A percentile compares a stretch with the other conserved stretches of the same genome.
These are phyloP conservation scores for Yarrowia sp. DNA, from an alignment of 805 yeast genomes.

Conservation along the genomic window DNA sequence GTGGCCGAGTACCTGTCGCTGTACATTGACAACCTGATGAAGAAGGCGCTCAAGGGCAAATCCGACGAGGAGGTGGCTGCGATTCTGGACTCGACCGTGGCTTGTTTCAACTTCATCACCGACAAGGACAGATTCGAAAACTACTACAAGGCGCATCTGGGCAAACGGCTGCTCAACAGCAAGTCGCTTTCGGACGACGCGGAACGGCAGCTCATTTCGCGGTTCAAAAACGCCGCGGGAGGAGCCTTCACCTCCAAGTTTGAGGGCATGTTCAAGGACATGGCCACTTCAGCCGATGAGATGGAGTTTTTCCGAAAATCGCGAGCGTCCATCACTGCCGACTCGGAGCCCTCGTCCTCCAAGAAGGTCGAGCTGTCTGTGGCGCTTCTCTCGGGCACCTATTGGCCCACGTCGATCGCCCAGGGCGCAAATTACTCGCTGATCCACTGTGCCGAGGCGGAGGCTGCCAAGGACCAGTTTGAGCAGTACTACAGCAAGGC, in stretches of 20 bases:
- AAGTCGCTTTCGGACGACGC: conserved; percentile 60
- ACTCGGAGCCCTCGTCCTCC: conserved; percentile 8
- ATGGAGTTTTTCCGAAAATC: conserved; percentile 52
- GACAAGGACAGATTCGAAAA: conserved; percentile 89
- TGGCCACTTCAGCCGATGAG: conserved; percentile 62
- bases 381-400: conserved; percentile 64
- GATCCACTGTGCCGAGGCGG: conserved; percentile 48
- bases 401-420: conserved; percentile 68
- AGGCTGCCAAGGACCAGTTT: conserved; percentile 55
- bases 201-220: conserved; percentile 71
- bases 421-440: conserved; percentile 41
- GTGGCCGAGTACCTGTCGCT: conserved; percentile 63
- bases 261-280: conserved; percentile 87
- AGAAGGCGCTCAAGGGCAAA: conserved; percentile 58
- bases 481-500: conserved; percentile 59
- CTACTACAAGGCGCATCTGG: conserved; percentile 83
- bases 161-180: conserved; percentile 71
- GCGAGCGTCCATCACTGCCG: conserved; percentile 35
- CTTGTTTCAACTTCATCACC: conserved; percentile 68
- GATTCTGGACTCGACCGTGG: conserved; percentile 61
- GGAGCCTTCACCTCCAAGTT: conserved; percentile 77
- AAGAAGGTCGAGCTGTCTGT: conserved; percentile 54
- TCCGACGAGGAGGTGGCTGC: conserved; percentile 56
- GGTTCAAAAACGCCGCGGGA: conserved; percentile 78
- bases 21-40: conserved; percentile 64